A percentile compares a stretch with the other conserved stretches of the same genome.
Evolutionary conservation across 2,329 filamentous ascomycete species (phyloP).

Genomic region (Helicocarpus griseus): DNA sequence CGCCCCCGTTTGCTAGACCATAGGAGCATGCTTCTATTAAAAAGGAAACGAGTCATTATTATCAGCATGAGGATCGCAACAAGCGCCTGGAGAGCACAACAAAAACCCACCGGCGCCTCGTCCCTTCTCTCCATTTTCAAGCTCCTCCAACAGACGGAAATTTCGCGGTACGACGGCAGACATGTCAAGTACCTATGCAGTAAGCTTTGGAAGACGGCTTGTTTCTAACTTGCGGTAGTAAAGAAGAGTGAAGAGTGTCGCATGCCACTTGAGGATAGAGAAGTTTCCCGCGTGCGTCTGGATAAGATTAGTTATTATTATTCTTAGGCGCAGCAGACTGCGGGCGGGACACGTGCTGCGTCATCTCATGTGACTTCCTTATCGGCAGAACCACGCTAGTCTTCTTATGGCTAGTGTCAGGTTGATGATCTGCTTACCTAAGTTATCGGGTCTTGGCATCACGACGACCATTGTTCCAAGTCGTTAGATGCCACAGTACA

Average conservation of each 20-base stretch:
- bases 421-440: background rate
- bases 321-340: too few relatives aligned
- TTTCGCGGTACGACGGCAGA: conserved; percentile 80
- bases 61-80: conserved; percentile 15
- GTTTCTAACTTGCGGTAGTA: background rate
- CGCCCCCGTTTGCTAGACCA: conserved; percentile 85
- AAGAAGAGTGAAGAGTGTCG: background rate
- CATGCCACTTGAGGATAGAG: background rate
- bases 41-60: conserved; percentile 8
- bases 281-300: background rate
- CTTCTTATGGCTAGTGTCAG: background rate
- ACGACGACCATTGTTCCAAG: background rate
- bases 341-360: conserved; percentile 1
- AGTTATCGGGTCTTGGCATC: background rate
- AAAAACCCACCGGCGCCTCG: conserved; percentile 60
- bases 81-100: background rate
- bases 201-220: background rate
- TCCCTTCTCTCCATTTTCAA: conserved; percentile 98
- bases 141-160: conserved; percentile 91
- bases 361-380: background rate
- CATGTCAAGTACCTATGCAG: conserved; percentile 31
- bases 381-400: background rate
- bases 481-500: background rate
- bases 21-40: conserved; percentile 85
- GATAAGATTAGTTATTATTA: too few relatives aligned